These are phyloP conservation scores for Favolaschia claudopus DNA, from an alignment of 768 basidiomycete species.

Conservation along the genomic window DNA sequence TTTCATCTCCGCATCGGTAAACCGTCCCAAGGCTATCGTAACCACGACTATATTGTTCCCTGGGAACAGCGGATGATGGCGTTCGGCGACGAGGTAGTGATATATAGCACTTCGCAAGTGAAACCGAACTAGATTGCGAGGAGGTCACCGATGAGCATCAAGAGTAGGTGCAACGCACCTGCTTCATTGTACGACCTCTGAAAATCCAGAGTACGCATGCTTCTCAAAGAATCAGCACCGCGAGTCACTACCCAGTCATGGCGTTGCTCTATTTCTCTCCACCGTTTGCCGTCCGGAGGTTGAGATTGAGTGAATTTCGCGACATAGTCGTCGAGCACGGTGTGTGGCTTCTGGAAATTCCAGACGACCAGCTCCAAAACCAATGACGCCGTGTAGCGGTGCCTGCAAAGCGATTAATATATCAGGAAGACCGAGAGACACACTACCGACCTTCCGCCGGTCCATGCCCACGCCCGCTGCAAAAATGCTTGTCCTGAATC, in stretches of 20 bases:
- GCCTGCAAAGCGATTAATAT: not conserved
- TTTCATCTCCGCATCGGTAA: not conserved
- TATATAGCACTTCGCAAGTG: not conserved
- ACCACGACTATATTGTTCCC: not conserved
- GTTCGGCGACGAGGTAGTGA: not conserved
- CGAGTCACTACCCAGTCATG: no score
- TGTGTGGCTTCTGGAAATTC: constrained; percentile 11
- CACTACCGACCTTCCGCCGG: constrained; percentile 8
- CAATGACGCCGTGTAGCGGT: constrained; percentile 13
- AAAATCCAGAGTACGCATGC: not conserved
- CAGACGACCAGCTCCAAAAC: not conserved
- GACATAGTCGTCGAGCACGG: constrained; percentile 1
- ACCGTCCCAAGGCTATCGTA: not conserved
- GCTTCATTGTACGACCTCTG: not conserved
- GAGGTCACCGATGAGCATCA: not conserved
- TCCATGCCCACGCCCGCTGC: constrained; percentile 8
- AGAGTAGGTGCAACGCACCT: not conserved
- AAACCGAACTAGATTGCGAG: not conserved
- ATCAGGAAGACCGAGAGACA: not conserved
- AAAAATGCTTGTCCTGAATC: not conserved
- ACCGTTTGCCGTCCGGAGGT: not conserved
- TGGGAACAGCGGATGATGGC: not conserved
- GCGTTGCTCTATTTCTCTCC: not conserved
- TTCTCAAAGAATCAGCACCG: no score
- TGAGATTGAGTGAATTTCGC: not conserved